Percentiles rank a stretch among this genome's conserved stretches.
Conservation (phyloP, 163 green algal genomes). For the Chlorella variabilis region DNA sequence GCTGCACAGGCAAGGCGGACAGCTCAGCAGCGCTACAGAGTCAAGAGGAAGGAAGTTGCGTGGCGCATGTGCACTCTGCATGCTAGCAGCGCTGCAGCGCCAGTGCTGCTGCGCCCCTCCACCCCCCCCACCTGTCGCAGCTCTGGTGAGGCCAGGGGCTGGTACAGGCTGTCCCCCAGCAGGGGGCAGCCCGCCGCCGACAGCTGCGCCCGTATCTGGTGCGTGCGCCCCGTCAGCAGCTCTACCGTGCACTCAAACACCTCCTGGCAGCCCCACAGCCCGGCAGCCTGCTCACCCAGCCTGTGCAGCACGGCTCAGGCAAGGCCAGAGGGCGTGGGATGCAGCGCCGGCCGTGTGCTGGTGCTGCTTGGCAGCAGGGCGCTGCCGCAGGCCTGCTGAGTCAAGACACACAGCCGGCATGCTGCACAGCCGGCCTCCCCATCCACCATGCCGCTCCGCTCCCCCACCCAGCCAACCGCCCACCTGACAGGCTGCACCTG, state of each 20-base stretch:
- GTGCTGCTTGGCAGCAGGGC: too few species aligned
- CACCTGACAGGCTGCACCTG: conserved; percentile 28
- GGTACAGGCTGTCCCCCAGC: conserved; percentile 78
- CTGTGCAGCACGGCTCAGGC: neutral
- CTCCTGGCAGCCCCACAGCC: neutral
- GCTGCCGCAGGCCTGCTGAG: too few species aligned
- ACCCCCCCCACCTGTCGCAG: conserved; percentile 17
- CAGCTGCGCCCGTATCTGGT: conserved; percentile 85
- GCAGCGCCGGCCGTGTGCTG: neutral
- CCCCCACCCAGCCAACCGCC: too few species aligned
- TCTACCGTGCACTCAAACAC: conserved; percentile 71
- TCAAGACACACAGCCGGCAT: too few species aligned
- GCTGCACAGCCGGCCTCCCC: too few species aligned
- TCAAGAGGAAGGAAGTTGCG: too few species aligned
- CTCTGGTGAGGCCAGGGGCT: conserved; percentile 46
- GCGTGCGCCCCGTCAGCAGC: conserved; percentile 81
- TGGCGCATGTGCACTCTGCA: neutral
- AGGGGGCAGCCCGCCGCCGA: conserved; percentile 69
- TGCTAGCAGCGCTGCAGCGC: too few species aligned
- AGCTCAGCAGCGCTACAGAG: neutral
- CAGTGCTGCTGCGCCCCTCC: too few species aligned
- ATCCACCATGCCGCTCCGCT: too few species aligned
- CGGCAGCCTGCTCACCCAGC: neutral
- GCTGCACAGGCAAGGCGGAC: neutral
- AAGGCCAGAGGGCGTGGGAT: too few species aligned